Evolutionary conservation across 2,329 filamentous ascomycete genomes (phyloP).

Genomic region (Pseudofabraea citricarpa): DNA sequence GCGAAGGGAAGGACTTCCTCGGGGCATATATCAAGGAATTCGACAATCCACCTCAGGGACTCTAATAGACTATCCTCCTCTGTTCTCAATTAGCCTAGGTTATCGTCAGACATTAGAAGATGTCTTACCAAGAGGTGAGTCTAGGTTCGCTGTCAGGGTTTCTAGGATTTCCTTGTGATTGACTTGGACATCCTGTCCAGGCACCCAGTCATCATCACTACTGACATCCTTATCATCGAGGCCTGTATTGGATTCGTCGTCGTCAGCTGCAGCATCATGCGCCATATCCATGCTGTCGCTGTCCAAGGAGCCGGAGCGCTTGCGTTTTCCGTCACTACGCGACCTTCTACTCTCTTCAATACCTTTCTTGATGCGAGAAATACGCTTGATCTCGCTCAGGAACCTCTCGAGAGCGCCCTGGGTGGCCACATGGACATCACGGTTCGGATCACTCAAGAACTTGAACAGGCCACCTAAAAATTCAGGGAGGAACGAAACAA

Average conservation of each 20-base stretch:
- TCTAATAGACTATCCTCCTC: slow-evolving; percentile 92
- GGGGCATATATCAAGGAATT: slow-evolving; percentile 94
- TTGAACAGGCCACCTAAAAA: slow-evolving; percentile 87
- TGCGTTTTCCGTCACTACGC: slow-evolving; percentile 55
- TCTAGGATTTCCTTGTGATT: slow-evolving; percentile 89
- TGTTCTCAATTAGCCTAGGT: slow-evolving; percentile 28
- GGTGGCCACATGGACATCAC: slow-evolving; percentile 91
- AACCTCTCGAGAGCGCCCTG: slow-evolving; percentile 87
- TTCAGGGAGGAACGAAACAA: slow-evolving; percentile 87
- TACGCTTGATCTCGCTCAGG: slow-evolving; percentile 88
- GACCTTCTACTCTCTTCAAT: slow-evolving; percentile 81
- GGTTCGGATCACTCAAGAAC: slow-evolving; percentile 86
- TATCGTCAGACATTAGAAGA: too few relatives aligned
- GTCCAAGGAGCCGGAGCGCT: slow-evolving; percentile 66
- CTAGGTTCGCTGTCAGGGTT: slow-evolving; percentile 84
- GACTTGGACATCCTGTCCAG: slow-evolving; percentile 92
- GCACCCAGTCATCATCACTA: slow-evolving; percentile 90
- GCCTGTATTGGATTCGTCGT: slow-evolving; percentile 51
- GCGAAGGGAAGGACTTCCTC: slow-evolving; percentile 96
- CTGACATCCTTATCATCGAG: slow-evolving; percentile 55
- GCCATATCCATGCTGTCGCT: slow-evolving; percentile 44
- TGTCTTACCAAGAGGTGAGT: slow-evolving; percentile 67
- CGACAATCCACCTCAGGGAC: slow-evolving; percentile 89
- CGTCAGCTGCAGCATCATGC: slow-evolving; percentile 55
- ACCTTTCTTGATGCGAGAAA: slow-evolving; percentile 86